Percentiles rank a stretch among this genome's conserved stretches.
Conservation (phyloP, 768 basidiomycete species). For the Leccinum boreale region DNA sequence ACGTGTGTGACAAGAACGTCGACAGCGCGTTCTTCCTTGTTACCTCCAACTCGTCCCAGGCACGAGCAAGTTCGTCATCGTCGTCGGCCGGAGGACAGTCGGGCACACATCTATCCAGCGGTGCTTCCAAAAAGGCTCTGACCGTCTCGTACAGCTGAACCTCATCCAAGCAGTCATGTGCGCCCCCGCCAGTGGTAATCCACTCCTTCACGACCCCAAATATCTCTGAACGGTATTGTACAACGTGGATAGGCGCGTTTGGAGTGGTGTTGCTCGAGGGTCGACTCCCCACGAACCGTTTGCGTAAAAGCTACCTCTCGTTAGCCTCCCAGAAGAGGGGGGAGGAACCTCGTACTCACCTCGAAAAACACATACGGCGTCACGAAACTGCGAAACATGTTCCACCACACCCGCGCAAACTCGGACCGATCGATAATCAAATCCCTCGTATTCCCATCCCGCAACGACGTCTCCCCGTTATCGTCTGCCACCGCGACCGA, state of each 20-base stretch:
- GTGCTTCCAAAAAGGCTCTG: constrained; percentile 54
- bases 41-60: constrained; percentile 44
- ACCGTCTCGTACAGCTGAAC: constrained; percentile 57
- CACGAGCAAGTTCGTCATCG: constrained; percentile 44
- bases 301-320: constrained; percentile 59
- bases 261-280: constrained; percentile 39
- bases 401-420: constrained; percentile 81
- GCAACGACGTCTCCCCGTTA: constrained; percentile 79
- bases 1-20: constrained; percentile 53
- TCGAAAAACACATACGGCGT: constrained; percentile 82
- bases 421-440: constrained; percentile 70
- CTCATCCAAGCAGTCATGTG: constrained; percentile 78
- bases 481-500: constrained; percentile 83
- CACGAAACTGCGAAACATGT: constrained; percentile 76
- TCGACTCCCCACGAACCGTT: constrained; percentile 60
- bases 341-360: constrained; percentile 40
- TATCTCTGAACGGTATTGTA: constrained; percentile 57
- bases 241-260: constrained; percentile 44
- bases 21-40: constrained; percentile 40
- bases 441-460: constrained; percentile 70
- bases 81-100: constrained; percentile 33
- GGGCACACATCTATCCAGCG: constrained; percentile 50
- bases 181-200: constrained; percentile 69
- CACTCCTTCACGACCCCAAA: constrained; percentile 67
- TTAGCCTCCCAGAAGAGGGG: constrained; percentile 1